These are phyloP conservation scores for Citrullus mucosospermus DNA, from an alignment of 306 rosid species.

Conservation along the genomic window DNA sequence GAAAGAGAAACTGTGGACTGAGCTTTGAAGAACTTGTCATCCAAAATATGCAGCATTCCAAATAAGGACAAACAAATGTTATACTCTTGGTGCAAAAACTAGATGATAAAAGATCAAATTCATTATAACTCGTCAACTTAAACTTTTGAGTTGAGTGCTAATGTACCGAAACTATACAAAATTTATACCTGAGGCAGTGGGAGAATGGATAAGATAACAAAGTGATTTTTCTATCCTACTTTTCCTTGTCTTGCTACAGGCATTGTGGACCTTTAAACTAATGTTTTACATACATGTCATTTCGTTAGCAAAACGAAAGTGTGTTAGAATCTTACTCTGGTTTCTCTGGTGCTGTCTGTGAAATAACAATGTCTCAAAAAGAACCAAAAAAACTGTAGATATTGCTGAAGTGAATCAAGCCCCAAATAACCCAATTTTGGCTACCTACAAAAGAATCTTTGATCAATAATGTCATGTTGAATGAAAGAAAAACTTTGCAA, in stretches of 20 bases:
- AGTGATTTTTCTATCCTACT: neutral
- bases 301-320: neutral
- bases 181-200: slow-evolving; percentile 81
- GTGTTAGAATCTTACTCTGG: neutral
- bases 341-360: neutral
- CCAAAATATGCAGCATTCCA: neutral
- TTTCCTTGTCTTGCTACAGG: neutral
- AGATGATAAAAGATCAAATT: neutral
- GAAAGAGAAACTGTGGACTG: neutral
- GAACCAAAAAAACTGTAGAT: neutral
- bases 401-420: neutral
- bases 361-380: neutral
- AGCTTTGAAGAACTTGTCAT: neutral
- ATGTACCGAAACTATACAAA: neutral
- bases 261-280: neutral
- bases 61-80: neutral
- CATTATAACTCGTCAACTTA: neutral
- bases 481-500: neutral
- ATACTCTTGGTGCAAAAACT: neutral
- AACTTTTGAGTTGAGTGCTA: neutral
- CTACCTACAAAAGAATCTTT: neutral
- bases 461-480: neutral
- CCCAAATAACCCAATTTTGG: neutral
- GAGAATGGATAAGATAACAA: slow-evolving; percentile 61
- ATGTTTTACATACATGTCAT: neutral